phyloP scores from a whole-genome alignment of 345 rosid species.

The Geranium rotundifolium region DNA sequence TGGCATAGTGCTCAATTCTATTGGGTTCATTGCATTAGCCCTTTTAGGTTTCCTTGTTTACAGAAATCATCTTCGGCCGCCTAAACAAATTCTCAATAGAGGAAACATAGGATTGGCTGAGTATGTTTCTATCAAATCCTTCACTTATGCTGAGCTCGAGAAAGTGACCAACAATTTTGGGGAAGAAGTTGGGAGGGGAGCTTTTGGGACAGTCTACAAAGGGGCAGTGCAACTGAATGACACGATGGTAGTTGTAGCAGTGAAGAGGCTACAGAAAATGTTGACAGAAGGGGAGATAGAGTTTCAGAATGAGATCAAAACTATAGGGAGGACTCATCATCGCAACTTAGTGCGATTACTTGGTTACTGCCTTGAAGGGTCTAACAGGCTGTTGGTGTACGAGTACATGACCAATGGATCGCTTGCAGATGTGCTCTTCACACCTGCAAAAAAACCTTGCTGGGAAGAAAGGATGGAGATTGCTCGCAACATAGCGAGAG shows the following conservation, averaged over 20 bases:
- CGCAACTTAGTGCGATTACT: constrained; percentile 17
- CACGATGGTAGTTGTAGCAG: constrained; percentile 11
- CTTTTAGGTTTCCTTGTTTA: constrained; percentile 2
- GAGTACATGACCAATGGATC: no score
- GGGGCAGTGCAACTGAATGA: constrained; percentile 7
- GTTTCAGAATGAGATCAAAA: constrained; percentile 18
- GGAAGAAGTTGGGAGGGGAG: constrained; percentile 19
- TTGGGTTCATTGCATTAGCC: constrained; percentile 1
- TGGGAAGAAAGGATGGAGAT: no score
- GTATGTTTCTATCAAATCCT: constrained; percentile 8
- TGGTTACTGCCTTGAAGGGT: no score
- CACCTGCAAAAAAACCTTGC: no score
- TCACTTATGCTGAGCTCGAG: constrained; percentile 12
- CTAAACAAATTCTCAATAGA: constrained; percentile 1
- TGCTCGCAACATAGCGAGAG: no score
- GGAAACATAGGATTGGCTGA: neutral
- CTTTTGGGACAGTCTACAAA: constrained; percentile 19
- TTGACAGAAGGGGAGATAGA: constrained; percentile 16
- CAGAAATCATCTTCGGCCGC: neutral
- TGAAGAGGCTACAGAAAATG: constrained; percentile 13
- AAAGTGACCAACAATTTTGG: constrained; percentile 10
- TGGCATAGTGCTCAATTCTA: neutral
- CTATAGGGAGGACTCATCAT: constrained; percentile 24
- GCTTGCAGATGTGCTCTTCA: no score
- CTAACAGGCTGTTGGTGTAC: no score